Evolutionary conservation across 768 basidiomycete genomes (phyloP).

Genomic region (Termitomyces heimii): DNA sequence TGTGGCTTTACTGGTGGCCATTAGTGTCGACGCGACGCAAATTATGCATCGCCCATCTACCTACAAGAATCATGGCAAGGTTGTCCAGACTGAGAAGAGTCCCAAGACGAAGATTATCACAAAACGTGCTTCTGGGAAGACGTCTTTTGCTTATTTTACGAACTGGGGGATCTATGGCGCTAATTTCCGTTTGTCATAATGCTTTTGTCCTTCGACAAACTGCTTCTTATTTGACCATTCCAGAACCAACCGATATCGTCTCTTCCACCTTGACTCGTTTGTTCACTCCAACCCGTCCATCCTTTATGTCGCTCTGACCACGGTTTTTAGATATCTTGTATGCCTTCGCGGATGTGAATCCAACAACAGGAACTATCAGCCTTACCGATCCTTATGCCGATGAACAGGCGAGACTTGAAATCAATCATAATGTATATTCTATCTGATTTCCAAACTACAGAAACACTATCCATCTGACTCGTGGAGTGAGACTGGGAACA

Average conservation of each 20-base stretch:
- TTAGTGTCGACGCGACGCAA: constrained; percentile 35
- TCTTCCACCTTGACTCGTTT: constrained; percentile 57
- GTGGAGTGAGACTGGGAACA: constrained; percentile 71
- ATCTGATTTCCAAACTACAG: constrained; percentile 25
- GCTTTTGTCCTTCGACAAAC: neutral
- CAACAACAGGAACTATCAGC: constrained; percentile 52
- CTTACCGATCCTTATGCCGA: constrained; percentile 77
- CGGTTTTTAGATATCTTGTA: constrained; percentile 55
- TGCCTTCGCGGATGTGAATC: constrained; percentile 70
- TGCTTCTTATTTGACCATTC: neutral
- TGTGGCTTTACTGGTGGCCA: constrained; percentile 15
- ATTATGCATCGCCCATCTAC: constrained; percentile 46
- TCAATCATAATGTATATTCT: neutral
- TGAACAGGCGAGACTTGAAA: constrained; percentile 37
- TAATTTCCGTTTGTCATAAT: constrained; percentile 45
- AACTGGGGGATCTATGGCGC: constrained; percentile 64
- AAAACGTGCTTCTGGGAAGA: constrained; percentile 32
- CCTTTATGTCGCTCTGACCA: neutral
- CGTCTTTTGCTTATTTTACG: constrained; percentile 48
- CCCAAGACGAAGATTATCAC: constrained; percentile 35
- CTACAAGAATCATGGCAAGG: constrained; percentile 35
- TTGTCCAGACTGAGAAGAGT: constrained; percentile 24
- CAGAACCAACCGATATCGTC: constrained; percentile 63
- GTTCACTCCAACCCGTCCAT: constrained; percentile 10
- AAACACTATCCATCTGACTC: constrained; percentile 70